Conservation (phyloP, 2,329 filamentous ascomycete species). For the Claviceps arundinis region DNA sequence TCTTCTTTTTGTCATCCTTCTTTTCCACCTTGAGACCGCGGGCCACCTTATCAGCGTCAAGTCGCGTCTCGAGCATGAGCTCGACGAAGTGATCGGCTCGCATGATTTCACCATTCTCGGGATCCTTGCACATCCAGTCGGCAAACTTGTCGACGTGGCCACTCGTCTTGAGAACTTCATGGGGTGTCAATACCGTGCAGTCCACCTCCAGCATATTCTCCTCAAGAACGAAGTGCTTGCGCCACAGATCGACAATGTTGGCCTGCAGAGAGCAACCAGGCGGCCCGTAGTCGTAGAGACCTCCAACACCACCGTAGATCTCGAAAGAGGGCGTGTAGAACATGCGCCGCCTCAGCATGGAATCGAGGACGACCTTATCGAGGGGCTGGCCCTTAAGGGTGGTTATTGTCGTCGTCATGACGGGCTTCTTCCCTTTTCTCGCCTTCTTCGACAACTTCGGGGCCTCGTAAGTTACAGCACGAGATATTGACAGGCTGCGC, state of each 20-base stretch:
- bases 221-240: constrained; percentile 83
- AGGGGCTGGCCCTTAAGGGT: constrained; percentile 85
- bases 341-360: constrained; percentile 71
- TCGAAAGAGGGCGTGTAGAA: constrained; percentile 96
- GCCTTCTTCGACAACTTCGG: constrained; percentile 9
- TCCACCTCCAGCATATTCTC: constrained; percentile 95
- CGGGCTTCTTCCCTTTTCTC: constrained; percentile 10
- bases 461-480: constrained; percentile 16
- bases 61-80: constrained; percentile 72
- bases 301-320: constrained; percentile 80
- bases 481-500: constrained; percentile 18
- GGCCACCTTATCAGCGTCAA: constrained; percentile 87
- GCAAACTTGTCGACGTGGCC: constrained; percentile 97
- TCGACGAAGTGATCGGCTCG: constrained; percentile 94
- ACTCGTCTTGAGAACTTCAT: constrained; percentile 86
- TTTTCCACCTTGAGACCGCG: constrained; percentile 70
- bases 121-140: constrained; percentile 99
- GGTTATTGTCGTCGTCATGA: constrained; percentile 44
- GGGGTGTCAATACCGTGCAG: constrained; percentile 85
- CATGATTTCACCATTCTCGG: constrained; percentile 93
- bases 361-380: constrained; percentile 69
- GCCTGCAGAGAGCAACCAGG: constrained; percentile 76
- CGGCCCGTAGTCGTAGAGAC: constrained; percentile 88
- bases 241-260: constrained; percentile 79
- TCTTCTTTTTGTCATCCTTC: constrained; percentile 58